Conservation (phyloP, 2,329 filamentous ascomycete species). For the Corynespora cassiicola region DNA sequence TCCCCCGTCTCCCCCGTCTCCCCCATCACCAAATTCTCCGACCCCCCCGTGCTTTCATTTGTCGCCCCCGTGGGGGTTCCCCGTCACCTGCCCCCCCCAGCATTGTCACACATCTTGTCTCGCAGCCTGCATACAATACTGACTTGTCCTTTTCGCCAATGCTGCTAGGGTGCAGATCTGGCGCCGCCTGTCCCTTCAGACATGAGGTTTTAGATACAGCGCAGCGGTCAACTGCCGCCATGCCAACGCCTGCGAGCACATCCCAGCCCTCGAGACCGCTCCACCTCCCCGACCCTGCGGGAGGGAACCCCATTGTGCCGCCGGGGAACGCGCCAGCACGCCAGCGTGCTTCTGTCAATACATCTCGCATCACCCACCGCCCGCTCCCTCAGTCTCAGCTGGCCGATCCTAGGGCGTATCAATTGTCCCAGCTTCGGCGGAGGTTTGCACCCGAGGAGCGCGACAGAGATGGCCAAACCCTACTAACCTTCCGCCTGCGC, state of each 20-base stretch:
- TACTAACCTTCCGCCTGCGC: conserved; percentile 68
- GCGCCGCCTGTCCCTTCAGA: conserved; percentile 57
- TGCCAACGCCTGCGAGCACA: conserved; percentile 18
- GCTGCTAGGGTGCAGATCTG: conserved; percentile 58
- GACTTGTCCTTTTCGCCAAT: conserved; percentile 23
- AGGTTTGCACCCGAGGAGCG: conserved; percentile 62
- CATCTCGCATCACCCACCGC: conserved; percentile 65
- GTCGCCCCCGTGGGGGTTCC: conserved; percentile 32
- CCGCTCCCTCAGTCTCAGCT: conserved; percentile 70
- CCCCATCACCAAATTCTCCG: conserved; percentile 31
- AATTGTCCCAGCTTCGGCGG: conserved; percentile 74
- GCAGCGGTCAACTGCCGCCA: conserved; percentile 22
- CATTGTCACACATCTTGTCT: conserved; percentile 16
- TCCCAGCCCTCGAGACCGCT: conserved; percentile 15
- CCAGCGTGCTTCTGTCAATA: conserved; percentile 39
- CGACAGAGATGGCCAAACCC: conserved; percentile 57
- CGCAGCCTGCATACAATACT: conserved; percentile 8
- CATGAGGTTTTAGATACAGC: conserved; percentile 47
- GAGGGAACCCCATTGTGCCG: conserved; percentile 13
- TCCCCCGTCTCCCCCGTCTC: too few species aligned
- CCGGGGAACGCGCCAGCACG: conserved; percentile 15
- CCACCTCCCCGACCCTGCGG: conserved; percentile 11
- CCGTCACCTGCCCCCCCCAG: conserved; percentile 25
- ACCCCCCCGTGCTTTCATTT: conserved; percentile 29
- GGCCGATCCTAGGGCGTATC: conserved; percentile 74